These are phyloP conservation scores for Neoarthrinium moseri DNA, from an alignment of 2,329 filamentous ascomycete genomes.

Conservation along the genomic window DNA sequence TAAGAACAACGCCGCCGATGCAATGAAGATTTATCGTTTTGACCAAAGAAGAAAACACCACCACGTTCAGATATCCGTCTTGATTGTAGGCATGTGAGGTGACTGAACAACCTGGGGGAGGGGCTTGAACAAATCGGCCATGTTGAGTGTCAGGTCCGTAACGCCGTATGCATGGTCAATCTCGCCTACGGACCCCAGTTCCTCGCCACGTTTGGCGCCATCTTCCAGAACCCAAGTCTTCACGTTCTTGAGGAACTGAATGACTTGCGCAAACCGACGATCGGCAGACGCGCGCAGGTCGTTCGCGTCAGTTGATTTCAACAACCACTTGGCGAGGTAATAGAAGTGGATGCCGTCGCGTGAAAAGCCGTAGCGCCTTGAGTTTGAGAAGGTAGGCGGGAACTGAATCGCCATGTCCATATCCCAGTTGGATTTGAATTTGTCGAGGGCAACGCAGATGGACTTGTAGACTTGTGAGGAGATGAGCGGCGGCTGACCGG, in stretches of 20 bases:
- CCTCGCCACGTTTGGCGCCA: slow-evolving; percentile 63
- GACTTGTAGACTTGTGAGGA: slow-evolving; percentile 46
- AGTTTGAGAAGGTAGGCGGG: slow-evolving; percentile 50
- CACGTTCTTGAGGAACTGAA: slow-evolving; percentile 59
- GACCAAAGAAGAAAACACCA: slow-evolving; percentile 14
- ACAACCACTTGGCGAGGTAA: slow-evolving; percentile 66
- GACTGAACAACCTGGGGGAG: slow-evolving; percentile 43
- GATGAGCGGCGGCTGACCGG: slow-evolving; percentile 32
- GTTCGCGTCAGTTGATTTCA: slow-evolving; percentile 54
- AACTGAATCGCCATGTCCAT: slow-evolving; percentile 68
- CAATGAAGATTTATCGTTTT: slow-evolving; percentile 10
- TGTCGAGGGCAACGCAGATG: slow-evolving; percentile 59
- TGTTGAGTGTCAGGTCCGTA: slow-evolving; percentile 64
- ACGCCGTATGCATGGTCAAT: slow-evolving; percentile 67
- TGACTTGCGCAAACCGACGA: slow-evolving; percentile 57
- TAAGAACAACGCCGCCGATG: slow-evolving; percentile 27
- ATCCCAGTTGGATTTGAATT: slow-evolving; percentile 74
- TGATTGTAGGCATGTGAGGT: slow-evolving; percentile 40
- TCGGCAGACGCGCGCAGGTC: slow-evolving; percentile 59
- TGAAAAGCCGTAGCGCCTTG: slow-evolving; percentile 65
- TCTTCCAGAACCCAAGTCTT: slow-evolving; percentile 62
- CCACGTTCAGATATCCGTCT: slow-evolving; percentile 33
- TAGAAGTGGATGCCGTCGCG: slow-evolving; percentile 72
- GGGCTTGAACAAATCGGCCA: slow-evolving; percentile 70
- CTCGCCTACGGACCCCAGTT: slow-evolving; percentile 65